Evolutionary conservation across 306 rosid species (phyloP), one percentile per base, ranked within the genome.

Genomic region (Luffa aegyptiaca): DNA sequence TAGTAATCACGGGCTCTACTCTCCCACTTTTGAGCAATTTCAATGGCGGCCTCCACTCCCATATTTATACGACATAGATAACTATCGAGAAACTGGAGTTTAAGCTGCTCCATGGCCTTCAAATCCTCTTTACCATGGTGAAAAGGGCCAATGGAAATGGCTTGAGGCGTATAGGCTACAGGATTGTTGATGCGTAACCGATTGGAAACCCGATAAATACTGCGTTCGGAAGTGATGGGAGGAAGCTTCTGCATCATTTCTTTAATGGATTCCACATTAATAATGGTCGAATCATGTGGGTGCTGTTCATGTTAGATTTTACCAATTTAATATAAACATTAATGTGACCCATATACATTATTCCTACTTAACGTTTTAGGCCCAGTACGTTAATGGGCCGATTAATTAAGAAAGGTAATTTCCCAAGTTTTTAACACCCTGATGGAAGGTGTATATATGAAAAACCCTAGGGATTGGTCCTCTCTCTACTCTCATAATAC

Each of bases 131-230:
- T 84, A 63, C 75, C 78, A 10, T 55, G 84, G 86, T 89, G 85
- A 83, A 80, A 91, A 1, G 98, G 94, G 0, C 98, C 98, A 31
- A 91, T 87, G 39, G 98, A 90, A 31, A 88, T 92, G 17, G 88
- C 84, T 1, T 86, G 90, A 35, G 97, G 98, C 6, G 76, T 75
- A 84, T 88, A 91, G 46, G 86, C 20, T 18, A 1, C 16, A 14
- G 21, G 59, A 55, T 16, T 55, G 1, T 16, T 18, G 14, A 7
- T 55, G 14, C 5, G 59, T 16, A 55, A 6, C 1, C 59, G n/a
- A 4, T 55, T 55, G 21, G 59, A n/a, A 55, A 55, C 59, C 3
- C 21, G n/a, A 55, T 55, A 55, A 6, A 55, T 55, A 6, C 21
- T 55, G 59, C 59, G 16, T 55, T 55, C 59, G 0, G 59, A 2